phyloP scores from a whole-genome alignment of 495 filamentous ascomycete genomes.

The Viridothelium virens region DNA sequence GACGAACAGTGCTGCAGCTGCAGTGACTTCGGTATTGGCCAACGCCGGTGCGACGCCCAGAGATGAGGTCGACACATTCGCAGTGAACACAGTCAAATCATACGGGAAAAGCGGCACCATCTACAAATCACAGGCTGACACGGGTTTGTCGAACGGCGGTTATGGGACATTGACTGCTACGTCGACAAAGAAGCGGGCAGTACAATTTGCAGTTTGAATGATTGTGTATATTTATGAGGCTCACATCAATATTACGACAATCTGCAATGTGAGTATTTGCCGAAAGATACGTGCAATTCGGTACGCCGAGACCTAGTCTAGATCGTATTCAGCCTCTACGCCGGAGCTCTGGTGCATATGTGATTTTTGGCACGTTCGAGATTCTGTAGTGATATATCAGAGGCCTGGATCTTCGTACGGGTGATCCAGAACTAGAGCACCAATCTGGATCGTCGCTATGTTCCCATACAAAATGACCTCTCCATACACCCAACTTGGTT shows the following conservation, averaged over 20 bases:
- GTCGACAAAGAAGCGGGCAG: background rate
- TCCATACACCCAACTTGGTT: no score
- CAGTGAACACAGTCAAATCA: constrained; percentile 14
- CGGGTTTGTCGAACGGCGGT: constrained; percentile 26
- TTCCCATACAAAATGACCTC: no score
- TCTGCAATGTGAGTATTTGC: background rate
- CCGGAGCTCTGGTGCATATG: background rate
- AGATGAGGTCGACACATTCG: constrained; percentile 23
- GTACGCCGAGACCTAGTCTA: background rate
- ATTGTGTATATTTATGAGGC: background rate
- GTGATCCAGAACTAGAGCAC: background rate
- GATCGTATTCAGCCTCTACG: background rate
- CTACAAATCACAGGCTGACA: constrained; percentile 25
- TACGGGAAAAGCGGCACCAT: constrained; percentile 22
- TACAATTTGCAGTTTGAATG: background rate
- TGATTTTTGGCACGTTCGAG: background rate
- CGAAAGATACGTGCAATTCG: background rate
- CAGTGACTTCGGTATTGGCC: constrained; percentile 18
- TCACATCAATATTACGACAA: background rate
- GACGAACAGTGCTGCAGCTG: constrained; percentile 18
- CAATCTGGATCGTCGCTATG: no score
- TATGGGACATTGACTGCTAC: constrained; percentile 20
- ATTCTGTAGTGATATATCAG: background rate
- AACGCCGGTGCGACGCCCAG: constrained; percentile 23
- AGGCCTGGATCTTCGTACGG: background rate